Evolutionary conservation across 306 rosid genomes (phyloP), one percentile per base, ranked within the genome.

Genomic region (Fragaria nilgerrensis): DNA sequence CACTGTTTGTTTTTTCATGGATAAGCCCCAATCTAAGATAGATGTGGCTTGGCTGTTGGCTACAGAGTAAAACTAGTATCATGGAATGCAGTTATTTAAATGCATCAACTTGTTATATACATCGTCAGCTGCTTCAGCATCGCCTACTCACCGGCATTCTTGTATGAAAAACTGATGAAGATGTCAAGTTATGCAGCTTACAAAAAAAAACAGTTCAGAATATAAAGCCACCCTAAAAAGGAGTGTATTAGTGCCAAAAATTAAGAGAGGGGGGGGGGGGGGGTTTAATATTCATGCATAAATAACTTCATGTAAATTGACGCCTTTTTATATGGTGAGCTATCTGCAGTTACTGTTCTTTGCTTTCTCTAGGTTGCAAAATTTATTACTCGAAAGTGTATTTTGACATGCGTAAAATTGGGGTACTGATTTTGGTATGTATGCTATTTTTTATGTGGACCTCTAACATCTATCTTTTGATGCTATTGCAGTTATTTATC

Each of bases 401-500:
- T 64, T 68, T 71, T 62, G 39, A 8, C 55, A n/a, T 69, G 45
- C 62, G 9, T 50, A 9, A 10, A 62, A 61, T 58, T 52, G 48
- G 74, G 67, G 2, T 22, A 25, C 19, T 77, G 75, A 44, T 70
- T 15, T 62, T 41, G 5, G 23, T 37, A 66, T 47, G 36, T 73
- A 34, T 52, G 16, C 27, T 43, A 32, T 39, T 53, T 48, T 69
- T 27, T 69, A 69, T 63, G 71, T 74, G 32, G 66, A 55, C 68
- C 56, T 79, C 73, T 78, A 49, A 78, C 66, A 66, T 58, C 52
- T 44, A 4, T 34, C 47, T 64, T 72, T 48, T 73, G 65, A 11
- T 84, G 62, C 48, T 70, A 65, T 87, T 63, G 80, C 95, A 93
- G 98, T 45, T 91, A 72, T 93, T 87, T 68, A 20, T 93, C 4